Evolutionary conservation across 2,329 filamentous ascomycete genomes (phyloP), one percentile per base, ranked within the genome.

Genomic region (Blastomyces percursus): DNA sequence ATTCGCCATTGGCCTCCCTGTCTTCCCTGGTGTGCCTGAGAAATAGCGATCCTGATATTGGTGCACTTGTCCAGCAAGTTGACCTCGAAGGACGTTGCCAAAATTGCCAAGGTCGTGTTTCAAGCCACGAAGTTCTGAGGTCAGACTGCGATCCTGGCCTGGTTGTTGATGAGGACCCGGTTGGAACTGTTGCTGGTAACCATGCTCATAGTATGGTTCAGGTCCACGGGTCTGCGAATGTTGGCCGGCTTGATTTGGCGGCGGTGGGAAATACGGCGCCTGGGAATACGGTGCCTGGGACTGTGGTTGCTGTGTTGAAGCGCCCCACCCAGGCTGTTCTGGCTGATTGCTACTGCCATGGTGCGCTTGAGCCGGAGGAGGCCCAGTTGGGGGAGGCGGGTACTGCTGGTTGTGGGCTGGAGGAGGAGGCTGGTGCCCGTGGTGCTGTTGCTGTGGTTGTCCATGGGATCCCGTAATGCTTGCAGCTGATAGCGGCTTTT

Each of bases 31-130:
- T 6, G 60, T 30, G 9, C 66, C 64, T 32, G 61, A 64, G 24
- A 70, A 64, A 35, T 72, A 68, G 7, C 70, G 70, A 66, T 77
- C 76, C 62, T 77, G 76, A 63, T 78, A 77, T 32, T 76, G 76
- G 62, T 78, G 76, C 12, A 78, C 74, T 63, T 77, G 77, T 19
- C 74, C 74, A 0, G 74, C 75, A 16, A 78, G 65, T 61, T 76
- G 73, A 24, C 72, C 71, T 51, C 76, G 75, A 44, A 79, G 70
- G 14, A 69, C 67, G 61, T 73, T 74, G 19, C 75, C 71, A 61
- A 77, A 74, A 19, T 72, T 69, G 11, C 70, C 71, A 55, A 79
- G 62, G 42, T 78, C 74, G 16, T 74, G 70, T 24, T 71, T 71
- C 62, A 78, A 69, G 8, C 75, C 71, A 63, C 71, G 69, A 27